phyloP scores from a whole-genome alignment of 139 green algal species.

The Coelastrella sp. region DNA sequence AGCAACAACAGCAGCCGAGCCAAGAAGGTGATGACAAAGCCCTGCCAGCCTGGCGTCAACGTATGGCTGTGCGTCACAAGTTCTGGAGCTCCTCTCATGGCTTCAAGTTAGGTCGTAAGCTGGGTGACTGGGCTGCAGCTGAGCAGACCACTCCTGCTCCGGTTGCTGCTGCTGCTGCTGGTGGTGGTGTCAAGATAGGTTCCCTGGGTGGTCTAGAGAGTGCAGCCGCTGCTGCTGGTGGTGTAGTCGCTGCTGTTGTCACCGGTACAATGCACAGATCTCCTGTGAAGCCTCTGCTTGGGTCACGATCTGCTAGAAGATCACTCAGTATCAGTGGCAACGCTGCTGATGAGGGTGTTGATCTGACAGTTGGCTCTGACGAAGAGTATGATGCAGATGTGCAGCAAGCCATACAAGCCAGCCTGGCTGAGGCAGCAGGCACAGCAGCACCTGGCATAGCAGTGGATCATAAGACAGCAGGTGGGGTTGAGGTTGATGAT shows the following conservation, averaged over 20 bases:
- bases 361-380: conserved; percentile 15
- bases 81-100: conserved; percentile 88
- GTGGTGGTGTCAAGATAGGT: too few species aligned
- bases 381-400: conserved; percentile 72
- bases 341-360: too few species aligned
- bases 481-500: not conserved
- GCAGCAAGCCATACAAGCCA: conserved; percentile 77
- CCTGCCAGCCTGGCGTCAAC: conserved; percentile 72
- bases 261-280: not conserved
- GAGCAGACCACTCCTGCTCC: conserved; percentile 23
- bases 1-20: conserved; percentile 15
- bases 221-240: conserved; percentile 37
- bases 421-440: conserved; percentile 54
- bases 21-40: too few species aligned
- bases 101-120: conserved; percentile 89
- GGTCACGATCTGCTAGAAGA: conserved; percentile 11
- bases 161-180: conserved; percentile 7
- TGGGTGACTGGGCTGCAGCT: conserved; percentile 80
- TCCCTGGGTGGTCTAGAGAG: not conserved
- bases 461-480: too few species aligned
- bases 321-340: too few species aligned
- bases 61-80: conserved; percentile 74
- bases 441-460: too few species aligned
- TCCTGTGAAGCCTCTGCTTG: conserved; percentile 30
- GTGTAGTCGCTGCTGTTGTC: conserved; percentile 42